Conservation (phyloP, 2,329 filamentous ascomycete species). For the Fusarium torreyae region DNA sequence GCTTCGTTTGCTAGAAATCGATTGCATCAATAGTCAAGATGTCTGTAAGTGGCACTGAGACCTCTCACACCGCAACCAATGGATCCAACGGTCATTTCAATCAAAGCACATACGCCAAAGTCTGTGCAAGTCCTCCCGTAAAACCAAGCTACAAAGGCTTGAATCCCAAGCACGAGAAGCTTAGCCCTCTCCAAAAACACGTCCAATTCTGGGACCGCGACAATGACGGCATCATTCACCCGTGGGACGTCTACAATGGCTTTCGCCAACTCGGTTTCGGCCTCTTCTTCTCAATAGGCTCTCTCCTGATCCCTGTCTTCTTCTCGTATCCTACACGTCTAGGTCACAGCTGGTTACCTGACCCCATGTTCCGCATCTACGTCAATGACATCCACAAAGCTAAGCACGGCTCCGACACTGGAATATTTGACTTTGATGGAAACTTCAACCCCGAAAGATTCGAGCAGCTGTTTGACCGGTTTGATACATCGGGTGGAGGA, state of each 20-base stretch:
- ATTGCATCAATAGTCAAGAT: background rate
- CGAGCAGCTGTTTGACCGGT: slow-evolving; percentile 65
- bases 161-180: background rate
- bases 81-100: background rate
- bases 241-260: slow-evolving; percentile 57
- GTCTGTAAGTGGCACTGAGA: background rate
- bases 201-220: slow-evolving; percentile 60
- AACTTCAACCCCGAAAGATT: slow-evolving; percentile 64
- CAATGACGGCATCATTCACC: slow-evolving; percentile 58
- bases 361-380: slow-evolving; percentile 57
- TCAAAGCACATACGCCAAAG: background rate
- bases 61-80: background rate
- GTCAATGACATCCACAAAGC: slow-evolving; percentile 59
- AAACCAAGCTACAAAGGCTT: accelerated
- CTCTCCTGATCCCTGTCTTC: slow-evolving; percentile 59
- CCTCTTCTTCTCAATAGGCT: slow-evolving; percentile 58
- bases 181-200: slow-evolving; percentile 56
- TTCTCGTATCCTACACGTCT: slow-evolving; percentile 62
- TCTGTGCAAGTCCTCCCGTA: background rate
- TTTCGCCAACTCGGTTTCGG: slow-evolving; percentile 60
- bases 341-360: slow-evolving; percentile 56
- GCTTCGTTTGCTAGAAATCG: background rate
- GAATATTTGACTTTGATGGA: slow-evolving; percentile 64
- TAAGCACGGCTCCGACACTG: slow-evolving; percentile 64
- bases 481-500: slow-evolving; percentile 56